Conservation (phyloP, 352 stramenopile genomes). For the Halophytophthora polymorphica region DNA sequence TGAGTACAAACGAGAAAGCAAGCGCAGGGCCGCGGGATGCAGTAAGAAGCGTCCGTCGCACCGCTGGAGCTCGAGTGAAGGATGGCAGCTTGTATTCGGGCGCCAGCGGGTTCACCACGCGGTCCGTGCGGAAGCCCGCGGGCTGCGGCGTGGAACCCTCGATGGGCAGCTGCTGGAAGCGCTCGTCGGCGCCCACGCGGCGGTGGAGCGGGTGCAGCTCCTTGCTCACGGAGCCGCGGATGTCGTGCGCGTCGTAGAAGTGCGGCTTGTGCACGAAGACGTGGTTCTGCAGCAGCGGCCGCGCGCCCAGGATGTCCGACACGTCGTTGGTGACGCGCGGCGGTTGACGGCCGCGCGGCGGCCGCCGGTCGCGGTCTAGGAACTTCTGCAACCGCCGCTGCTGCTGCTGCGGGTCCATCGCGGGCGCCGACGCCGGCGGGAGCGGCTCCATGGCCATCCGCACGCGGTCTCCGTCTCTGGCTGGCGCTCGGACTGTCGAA, state of each 20-base stretch:
- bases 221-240: constrained; percentile 55
- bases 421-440: constrained; percentile 10
- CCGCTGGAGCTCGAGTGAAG: constrained; percentile 37
- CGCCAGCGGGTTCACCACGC: constrained; percentile 55
- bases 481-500: no score
- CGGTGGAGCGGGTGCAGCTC: constrained; percentile 55
- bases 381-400: constrained; percentile 42
- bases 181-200: constrained; percentile 46
- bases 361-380: constrained; percentile 31
- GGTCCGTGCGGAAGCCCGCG: constrained; percentile 59
- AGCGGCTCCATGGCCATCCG: constrained; percentile 17
- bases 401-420: constrained; percentile 27
- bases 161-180: constrained; percentile 69
- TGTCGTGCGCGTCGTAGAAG: constrained; percentile 59
- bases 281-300: constrained; percentile 55
- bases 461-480: neutral
- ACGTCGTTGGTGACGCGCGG: constrained; percentile 61
- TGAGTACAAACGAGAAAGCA: no score
- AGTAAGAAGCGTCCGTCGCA: constrained; percentile 9
- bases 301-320: constrained; percentile 53
- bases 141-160: constrained; percentile 49
- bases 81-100: constrained; percentile 62
- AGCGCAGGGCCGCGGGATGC: neutral
- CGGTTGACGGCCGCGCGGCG: constrained; percentile 23
- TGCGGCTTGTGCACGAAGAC: constrained; percentile 66